Evolutionary conservation across 1,284 basidiomycete genomes (phyloP).

Genomic region (Moniliophthora roreri): DNA sequence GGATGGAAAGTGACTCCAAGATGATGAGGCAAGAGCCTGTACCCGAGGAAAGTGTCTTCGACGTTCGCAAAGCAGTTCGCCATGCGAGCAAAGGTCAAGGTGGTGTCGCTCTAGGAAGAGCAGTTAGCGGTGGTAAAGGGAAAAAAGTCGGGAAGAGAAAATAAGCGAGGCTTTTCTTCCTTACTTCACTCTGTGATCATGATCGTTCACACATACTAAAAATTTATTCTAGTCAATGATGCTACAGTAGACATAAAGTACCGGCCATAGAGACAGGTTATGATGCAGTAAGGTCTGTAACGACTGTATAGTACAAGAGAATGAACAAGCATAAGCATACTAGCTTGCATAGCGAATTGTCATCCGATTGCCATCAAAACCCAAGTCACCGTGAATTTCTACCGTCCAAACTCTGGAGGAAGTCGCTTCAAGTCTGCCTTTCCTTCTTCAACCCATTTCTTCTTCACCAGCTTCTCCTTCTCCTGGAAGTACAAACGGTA

Average conservation of each 20-base stretch:
- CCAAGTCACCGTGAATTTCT: no score
- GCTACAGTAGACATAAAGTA: no score
- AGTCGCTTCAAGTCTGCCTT: slow-evolving; percentile 41
- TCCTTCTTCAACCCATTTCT: slow-evolving; percentile 79
- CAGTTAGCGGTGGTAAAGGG: slow-evolving; percentile 19
- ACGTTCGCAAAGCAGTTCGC: slow-evolving; percentile 87
- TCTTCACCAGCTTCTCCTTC: slow-evolving; percentile 74
- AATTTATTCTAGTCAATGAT: no score
- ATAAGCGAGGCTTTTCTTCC: not conserved
- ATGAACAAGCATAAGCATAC: no score
- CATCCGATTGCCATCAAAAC: no score
- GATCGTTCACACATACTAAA: not conserved
- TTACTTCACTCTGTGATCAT: no score
- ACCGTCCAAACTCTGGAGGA: slow-evolving; percentile 1
- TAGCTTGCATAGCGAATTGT: no score
- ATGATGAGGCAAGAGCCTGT: slow-evolving; percentile 56
- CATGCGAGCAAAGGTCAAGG: slow-evolving; percentile 70
- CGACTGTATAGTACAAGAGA: no score
- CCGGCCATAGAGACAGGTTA: no score
- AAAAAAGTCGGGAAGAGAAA: slow-evolving; percentile 2
- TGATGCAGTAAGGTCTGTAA: no score
- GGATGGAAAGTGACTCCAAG: slow-evolving; percentile 72
- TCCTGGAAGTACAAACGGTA: slow-evolving; percentile 72
- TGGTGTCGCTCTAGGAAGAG: slow-evolving; percentile 52
- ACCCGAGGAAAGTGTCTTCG: slow-evolving; percentile 58